phyloP scores from a whole-genome alignment of 2,329 filamentous ascomycete species.

The Pseudogymnoascus verrucosus region DNA sequence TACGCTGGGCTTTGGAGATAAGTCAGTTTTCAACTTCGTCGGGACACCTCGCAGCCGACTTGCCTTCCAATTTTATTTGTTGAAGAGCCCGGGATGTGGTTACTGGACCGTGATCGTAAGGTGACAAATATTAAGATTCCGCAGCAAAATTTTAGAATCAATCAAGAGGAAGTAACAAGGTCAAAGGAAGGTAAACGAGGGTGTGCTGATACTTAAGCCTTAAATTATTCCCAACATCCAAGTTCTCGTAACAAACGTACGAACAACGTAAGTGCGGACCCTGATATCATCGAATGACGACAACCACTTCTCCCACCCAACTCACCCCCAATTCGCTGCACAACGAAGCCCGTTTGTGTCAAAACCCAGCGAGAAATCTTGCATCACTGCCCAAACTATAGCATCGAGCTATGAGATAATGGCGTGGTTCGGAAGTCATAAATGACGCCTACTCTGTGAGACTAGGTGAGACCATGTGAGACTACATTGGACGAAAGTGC shows the following conservation, averaged over 20 bases:
- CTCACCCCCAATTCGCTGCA: neutral
- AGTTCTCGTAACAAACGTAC: neutral
- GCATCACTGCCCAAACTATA: neutral
- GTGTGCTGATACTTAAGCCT: neutral
- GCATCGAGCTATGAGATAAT: slow-evolving; percentile 1
- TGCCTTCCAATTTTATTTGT: neutral
- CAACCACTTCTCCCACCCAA: neutral
- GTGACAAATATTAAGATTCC: neutral
- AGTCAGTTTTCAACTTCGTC: neutral
- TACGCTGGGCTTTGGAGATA: neutral
- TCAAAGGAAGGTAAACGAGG: neutral
- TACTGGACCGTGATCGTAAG: neutral
- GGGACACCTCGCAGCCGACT: neutral
- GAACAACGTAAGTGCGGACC: neutral
- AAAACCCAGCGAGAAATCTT: neutral
- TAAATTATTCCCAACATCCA: neutral
- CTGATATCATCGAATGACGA: neutral
- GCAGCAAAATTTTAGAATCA: neutral
- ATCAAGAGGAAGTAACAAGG: neutral
- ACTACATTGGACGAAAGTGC: neutral
- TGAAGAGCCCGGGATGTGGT: neutral
- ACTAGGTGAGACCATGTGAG: neutral
- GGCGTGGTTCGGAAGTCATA: neutral
- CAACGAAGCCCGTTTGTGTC: neutral
- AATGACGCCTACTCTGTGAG: neutral